Conservation (phyloP, 169 alveolate genomes). For the Plasmodium inui region DNA sequence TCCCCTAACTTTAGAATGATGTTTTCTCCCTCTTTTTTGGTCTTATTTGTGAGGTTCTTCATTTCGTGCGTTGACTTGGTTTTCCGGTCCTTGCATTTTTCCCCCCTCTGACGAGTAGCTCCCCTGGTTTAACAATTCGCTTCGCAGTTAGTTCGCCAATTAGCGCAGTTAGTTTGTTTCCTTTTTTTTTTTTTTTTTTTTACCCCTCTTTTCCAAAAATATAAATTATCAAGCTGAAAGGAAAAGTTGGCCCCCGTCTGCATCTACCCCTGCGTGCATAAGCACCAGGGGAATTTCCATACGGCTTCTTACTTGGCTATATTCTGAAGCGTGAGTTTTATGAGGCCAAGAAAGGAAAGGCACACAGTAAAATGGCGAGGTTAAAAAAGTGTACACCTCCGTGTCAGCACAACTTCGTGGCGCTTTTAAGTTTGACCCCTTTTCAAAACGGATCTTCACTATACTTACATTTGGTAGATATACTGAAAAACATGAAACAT, state of each 20-base stretch:
- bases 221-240: neutral
- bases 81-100: neutral
- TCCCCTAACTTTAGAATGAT: conserved; percentile 6
- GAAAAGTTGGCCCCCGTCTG: neutral
- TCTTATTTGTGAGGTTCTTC: neutral
- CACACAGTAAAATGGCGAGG: neutral
- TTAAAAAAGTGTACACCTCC: neutral
- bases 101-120: neutral
- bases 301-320: neutral
- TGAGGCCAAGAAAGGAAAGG: neutral
- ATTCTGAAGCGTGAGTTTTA: neutral
- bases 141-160: neutral
- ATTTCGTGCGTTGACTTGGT: neutral
- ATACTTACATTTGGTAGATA: neutral
- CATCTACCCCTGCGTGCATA: neutral
- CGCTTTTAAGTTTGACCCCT: neutral
- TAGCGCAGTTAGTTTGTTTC: neutral
- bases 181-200: neutral
- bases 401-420: neutral
- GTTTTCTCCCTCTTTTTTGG: neutral
- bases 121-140: neutral
- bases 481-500: neutral
- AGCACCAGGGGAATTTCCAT: neutral
- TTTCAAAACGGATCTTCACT: neutral
- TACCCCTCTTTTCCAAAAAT: neutral